Evolutionary conservation across 1,284 basidiomycete genomes (phyloP).

Genomic region (Ceraceosorus guamensis): DNA sequence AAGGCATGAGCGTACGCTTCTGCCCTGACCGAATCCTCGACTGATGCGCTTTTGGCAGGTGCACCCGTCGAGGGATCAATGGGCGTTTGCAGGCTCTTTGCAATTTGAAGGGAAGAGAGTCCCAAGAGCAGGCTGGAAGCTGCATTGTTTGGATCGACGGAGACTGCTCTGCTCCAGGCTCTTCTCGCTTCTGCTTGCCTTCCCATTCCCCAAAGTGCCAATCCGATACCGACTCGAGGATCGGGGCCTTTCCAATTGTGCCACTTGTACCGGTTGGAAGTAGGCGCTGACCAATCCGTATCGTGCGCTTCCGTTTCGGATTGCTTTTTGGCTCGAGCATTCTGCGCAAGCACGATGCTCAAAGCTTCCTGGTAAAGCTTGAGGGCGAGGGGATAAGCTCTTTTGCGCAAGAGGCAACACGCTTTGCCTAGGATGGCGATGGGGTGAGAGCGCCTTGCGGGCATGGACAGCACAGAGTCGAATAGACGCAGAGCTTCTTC

Average conservation of each 20-base stretch:
- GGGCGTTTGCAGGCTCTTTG: slow-evolving; percentile 27
- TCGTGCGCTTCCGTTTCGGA: slow-evolving; percentile 18
- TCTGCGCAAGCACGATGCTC: slow-evolving; percentile 20
- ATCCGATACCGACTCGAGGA: slow-evolving; percentile 43
- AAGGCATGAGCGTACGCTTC: slow-evolving; percentile 40
- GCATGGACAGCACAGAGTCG: slow-evolving; percentile 21
- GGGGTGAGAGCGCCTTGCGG: slow-evolving; percentile 23
- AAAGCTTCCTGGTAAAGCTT: slow-evolving; percentile 41
- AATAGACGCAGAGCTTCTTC: slow-evolving; percentile 23
- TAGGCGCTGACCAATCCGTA: slow-evolving; percentile 6
- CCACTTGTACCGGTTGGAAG: slow-evolving; percentile 14
- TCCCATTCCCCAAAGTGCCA: slow-evolving; percentile 41
- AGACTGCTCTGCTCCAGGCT: slow-evolving; percentile 42
- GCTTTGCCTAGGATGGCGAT: slow-evolving; percentile 43
- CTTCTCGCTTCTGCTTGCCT: slow-evolving; percentile 36
- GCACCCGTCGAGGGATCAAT: no score
- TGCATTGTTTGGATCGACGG: slow-evolving; percentile 19
- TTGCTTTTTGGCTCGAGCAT: slow-evolving; percentile 7
- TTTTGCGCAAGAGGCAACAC: slow-evolving; percentile 35
- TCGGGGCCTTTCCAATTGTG: slow-evolving; percentile 32
- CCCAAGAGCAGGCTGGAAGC: slow-evolving; percentile 40
- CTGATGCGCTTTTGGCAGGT: slow-evolving; percentile 20
- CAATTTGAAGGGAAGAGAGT: slow-evolving; percentile 36
- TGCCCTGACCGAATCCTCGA: slow-evolving; percentile 37
- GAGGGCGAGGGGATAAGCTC: slow-evolving; percentile 32